Conservation (phyloP, 176 grass and related monocot genomes). For the Paspalum vaginatum region DNA sequence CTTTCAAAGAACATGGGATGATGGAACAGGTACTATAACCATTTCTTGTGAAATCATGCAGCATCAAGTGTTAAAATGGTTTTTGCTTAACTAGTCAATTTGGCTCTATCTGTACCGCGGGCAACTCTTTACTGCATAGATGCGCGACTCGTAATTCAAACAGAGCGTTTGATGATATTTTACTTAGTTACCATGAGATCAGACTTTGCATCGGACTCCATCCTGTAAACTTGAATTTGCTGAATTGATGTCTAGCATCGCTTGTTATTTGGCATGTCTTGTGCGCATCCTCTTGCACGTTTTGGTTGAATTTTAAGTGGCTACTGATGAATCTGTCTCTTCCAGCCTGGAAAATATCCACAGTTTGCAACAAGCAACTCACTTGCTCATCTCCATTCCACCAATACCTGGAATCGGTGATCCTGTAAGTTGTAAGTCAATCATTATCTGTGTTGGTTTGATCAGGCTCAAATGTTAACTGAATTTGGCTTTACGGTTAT, state of each 20-base stretch:
- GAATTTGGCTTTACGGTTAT: not conserved
- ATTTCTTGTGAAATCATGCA: not conserved
- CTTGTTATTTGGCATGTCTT: not conserved
- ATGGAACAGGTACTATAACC: not conserved
- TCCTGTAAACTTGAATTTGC: not conserved
- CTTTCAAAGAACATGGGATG: not conserved
- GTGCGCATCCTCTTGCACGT: not conserved
- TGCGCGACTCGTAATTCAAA: too few relatives aligned
- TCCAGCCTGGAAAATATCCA: slow-evolving; percentile 53
- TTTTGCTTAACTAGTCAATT: not conserved
- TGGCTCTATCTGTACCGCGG: not conserved
- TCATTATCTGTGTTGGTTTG: not conserved
- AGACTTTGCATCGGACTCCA: slow-evolving; percentile 6
- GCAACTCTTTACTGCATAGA: not conserved
- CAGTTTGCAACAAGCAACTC: slow-evolving; percentile 54
- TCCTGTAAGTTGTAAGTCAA: slow-evolving; percentile 55
- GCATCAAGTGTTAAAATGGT: not conserved
- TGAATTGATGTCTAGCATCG: not conserved
- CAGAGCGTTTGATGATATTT: not conserved
- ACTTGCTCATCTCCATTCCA: slow-evolving; percentile 77
- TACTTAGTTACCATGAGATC: not conserved
- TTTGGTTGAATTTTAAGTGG: not conserved
- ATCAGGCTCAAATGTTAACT: not conserved
- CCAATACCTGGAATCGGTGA: slow-evolving; percentile 67
- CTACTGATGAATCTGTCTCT: slow-evolving; percentile 8